Base-by-base conservation (phyloP, 2,329 filamentous ascomycete genomes). In the Dryadomyces sulphureus region DNA sequence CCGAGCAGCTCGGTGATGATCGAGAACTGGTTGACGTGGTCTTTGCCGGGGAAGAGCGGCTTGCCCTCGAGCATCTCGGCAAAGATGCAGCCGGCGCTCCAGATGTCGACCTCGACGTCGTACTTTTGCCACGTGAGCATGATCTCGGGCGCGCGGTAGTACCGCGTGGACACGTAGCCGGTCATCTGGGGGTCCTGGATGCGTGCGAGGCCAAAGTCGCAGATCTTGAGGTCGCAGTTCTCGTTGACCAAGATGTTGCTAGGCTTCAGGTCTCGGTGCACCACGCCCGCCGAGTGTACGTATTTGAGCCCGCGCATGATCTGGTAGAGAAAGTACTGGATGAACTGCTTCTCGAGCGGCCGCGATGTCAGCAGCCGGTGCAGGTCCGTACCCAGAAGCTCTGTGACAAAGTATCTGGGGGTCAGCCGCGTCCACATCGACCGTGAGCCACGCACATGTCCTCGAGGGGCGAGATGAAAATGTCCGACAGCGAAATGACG, bases 121-220 rank as follows among this genome's bases (percentile, higher is more conserved):
- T 98, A 98, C 70, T 98, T 98, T 72, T 98, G 92, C 92, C 92
- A 98, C 53, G 92, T 96, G 61, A 98, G 87, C 92, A 98, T 98
- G 62, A 98, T 98, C 66, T 98, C 92, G 17, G 92, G 92, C 8
- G 92, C 92, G 59, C 92, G 81, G 74, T 98, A 98, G 73, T 98
- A 98, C 72, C 92, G 76, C 51, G 92, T 98, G 41, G 92, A 96
- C 50, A 98, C 92, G 61, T 98, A 98, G 56, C 92, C 92, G 38
- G 92, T 98, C 92, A 98, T 98, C 67, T 98, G 92, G 32, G 92
- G 92, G 60, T 98, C 92, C 64, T 98, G 92, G 58, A 98, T 94
- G 64, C 92, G 86, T 45, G 92, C 92, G 50, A 98, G 74, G 54
- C 92, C 92, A 58, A 98, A 98, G 63, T 98, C 92, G 73, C 92